phyloP scores from a whole-genome alignment of 306 rosid genomes.

The Geum urbanum region DNA sequence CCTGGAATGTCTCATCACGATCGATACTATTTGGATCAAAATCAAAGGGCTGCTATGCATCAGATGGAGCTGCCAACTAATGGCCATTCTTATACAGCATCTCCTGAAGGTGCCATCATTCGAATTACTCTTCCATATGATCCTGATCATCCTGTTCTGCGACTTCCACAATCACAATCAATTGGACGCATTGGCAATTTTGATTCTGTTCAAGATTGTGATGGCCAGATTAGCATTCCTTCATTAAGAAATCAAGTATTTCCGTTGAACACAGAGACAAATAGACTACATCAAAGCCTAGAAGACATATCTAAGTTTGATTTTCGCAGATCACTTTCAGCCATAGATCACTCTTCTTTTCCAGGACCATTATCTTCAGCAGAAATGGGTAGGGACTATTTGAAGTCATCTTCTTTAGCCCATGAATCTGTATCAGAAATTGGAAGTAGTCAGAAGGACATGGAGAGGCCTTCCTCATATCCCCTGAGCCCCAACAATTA shows the following conservation, averaged over 20 bases:
- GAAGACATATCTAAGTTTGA: conserved; percentile 19
- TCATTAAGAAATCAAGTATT: conserved; percentile 29
- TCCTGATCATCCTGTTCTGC: conserved; percentile 7
- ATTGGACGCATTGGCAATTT: conserved; percentile 20
- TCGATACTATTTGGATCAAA: conserved; percentile 29
- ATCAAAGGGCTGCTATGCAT: conserved; percentile 24
- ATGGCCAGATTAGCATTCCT: conserved; percentile 14
- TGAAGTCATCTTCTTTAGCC: conserved; percentile 14
- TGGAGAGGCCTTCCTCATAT: conserved; percentile 18
- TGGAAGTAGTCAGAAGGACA: conserved; percentile 23
- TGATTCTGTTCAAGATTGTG: conserved; percentile 13
- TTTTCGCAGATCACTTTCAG: conserved; percentile 15
- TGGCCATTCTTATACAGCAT: conserved; percentile 22
- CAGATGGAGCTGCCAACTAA: conserved; percentile 21
- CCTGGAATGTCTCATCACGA: conserved; percentile 27
- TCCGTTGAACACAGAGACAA: conserved; percentile 17
- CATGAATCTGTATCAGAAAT: conserved; percentile 24
- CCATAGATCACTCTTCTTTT: conserved; percentile 8
- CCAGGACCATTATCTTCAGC: conserved; percentile 24
- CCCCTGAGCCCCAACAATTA: conserved; percentile 17
- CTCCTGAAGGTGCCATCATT: conserved; percentile 15
- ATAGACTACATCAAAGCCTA: conserved; percentile 20
- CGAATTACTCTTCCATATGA: background rate
- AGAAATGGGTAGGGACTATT: conserved; percentile 22
- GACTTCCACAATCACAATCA: conserved; percentile 11